These are phyloP conservation scores for Crepidotus variabilis DNA, from an alignment of 768 basidiomycete genomes.

Conservation along the genomic window DNA sequence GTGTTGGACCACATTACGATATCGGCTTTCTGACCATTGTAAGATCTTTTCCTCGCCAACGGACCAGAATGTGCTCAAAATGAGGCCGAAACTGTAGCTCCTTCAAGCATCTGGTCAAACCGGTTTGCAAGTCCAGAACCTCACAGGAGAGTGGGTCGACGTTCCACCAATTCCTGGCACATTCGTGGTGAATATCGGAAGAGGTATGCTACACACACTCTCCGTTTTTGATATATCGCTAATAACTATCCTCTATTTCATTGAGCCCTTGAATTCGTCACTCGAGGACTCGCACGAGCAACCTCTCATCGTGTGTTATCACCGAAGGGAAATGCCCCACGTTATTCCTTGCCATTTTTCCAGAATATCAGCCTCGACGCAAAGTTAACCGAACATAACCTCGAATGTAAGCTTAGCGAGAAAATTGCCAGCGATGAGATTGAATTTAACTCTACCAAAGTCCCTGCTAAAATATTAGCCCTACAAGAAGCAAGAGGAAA, in stretches of 20 bases:
- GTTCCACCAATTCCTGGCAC: slow-evolving; percentile 75
- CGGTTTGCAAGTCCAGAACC: slow-evolving; percentile 84
- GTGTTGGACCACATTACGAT: slow-evolving; percentile 84
- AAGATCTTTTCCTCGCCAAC: slow-evolving; percentile 13
- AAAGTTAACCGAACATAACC: slow-evolving; percentile 41
- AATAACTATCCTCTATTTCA: neutral
- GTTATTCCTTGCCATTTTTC: slow-evolving; percentile 86
- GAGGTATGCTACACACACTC: slow-evolving; percentile 38
- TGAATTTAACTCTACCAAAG: neutral
- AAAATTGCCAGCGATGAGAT: neutral
- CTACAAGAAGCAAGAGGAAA: slow-evolving; percentile 56
- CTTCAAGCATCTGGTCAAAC: slow-evolving; percentile 75
- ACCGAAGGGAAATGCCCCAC: slow-evolving; percentile 54
- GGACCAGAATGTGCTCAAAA: neutral
- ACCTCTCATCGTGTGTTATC: slow-evolving; percentile 81
- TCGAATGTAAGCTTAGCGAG: slow-evolving; percentile 30
- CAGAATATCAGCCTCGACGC: slow-evolving; percentile 68
- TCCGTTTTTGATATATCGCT: neutral
- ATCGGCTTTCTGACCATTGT: slow-evolving; percentile 82
- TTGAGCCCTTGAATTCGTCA: slow-evolving; percentile 72
- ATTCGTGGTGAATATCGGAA: slow-evolving; percentile 83
- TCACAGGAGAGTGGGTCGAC: slow-evolving; percentile 79
- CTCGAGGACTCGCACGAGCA: slow-evolving; percentile 70
- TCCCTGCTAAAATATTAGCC: slow-evolving; percentile 61
- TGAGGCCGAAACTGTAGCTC: slow-evolving; percentile 38